Evolutionary conservation across 257 asterid species (phyloP), one percentile per base, ranked within the genome.

Genomic region (Oldenlandia corymbosa): DNA sequence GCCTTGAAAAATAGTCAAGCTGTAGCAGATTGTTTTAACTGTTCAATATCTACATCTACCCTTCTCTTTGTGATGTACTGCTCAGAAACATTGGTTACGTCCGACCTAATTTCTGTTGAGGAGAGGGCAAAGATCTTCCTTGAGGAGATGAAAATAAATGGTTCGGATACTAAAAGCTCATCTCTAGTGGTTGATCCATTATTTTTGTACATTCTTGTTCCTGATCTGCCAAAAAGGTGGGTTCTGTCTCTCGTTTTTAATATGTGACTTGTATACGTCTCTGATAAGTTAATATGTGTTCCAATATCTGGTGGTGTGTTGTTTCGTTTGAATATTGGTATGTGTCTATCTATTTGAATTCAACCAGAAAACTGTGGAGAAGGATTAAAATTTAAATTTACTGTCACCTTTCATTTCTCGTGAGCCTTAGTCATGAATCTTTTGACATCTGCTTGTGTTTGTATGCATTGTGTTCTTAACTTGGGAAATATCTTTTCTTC

Each of bases 161-260:
- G 73, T 57, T 77, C 78, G 60, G 79, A 75, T 50, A 55, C 67
- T 66, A 69, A 67, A 71, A 80, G 81, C 75, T 67, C 59, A 66
- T 52, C 75, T 67, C 58, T 49, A 59, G 77, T 75, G 63, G 57
- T 76, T 63, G 73, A 61, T 69, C 95, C 97, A 21, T 69, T 89
- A 63, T 48, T 87, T 70, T 67, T 87, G 27, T 92, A 78, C 75
- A 63, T 92, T 75, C 81, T 89, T 73, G 95, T 89, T 82, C 97
- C 99, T 65, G 96, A 85, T 82, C 82, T 92, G 66, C 99, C 99
- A n/a, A 92, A 89, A 77, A 85, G 99, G 99, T 92, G 85, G 97
- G 99, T 92, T 60, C 74, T 42, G 5, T 32, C 13, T 30, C 24
- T 41, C 5, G 5, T 28, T 36, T 46, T 39, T 59, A 1, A 43